Conservation (phyloP, 495 filamentous ascomycete genomes). For the Penicillium daleae region DNA sequence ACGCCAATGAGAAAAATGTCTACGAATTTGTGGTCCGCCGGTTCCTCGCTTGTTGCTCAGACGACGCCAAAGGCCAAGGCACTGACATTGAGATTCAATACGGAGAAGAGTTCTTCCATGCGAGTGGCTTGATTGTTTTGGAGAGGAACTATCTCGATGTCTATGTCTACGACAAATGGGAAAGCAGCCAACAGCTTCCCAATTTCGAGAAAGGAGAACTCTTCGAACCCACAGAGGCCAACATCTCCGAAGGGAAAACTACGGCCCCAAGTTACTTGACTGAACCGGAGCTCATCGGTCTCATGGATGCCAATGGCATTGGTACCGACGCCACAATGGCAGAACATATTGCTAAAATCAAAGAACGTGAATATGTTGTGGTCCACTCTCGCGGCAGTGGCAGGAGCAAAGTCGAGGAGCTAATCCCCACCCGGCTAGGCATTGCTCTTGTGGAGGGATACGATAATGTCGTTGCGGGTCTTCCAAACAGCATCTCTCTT, state of each 20-base stretch:
- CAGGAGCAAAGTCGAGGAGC: constrained; percentile 70
- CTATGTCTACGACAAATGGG: constrained; percentile 96
- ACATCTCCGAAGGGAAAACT: constrained; percentile 87
- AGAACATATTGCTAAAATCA: constrained; percentile 95
- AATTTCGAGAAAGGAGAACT: constrained; percentile 74
- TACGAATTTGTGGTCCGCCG: constrained; percentile 95
- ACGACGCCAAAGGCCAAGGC: constrained; percentile 83
- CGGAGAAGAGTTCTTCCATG: constrained; percentile 79
- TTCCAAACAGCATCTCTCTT: constrained; percentile 76
- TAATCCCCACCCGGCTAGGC: constrained; percentile 88
- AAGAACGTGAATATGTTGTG: constrained; percentile 81
- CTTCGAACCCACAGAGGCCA: constrained; percentile 88
- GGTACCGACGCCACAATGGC: constrained; percentile 99
- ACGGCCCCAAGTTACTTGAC: constrained; percentile 83
- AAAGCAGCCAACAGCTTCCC: constrained; percentile 80
- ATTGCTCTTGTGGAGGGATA: constrained; percentile 92
- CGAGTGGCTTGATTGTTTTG: constrained; percentile 82
- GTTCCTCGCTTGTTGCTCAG: constrained; percentile 94
- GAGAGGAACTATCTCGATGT: constrained; percentile 93
- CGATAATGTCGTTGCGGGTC: constrained; percentile 73
- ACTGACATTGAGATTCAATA: constrained; percentile 86
- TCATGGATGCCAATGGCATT: constrained; percentile 99
- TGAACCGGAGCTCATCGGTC: constrained; percentile 92
- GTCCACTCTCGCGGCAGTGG: constrained; percentile 59
- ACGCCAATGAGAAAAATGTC: constrained; percentile 68